Evolutionary conservation across 2,329 filamentous ascomycete species (phyloP).

Genomic region (Cordyceps militaris): DNA sequence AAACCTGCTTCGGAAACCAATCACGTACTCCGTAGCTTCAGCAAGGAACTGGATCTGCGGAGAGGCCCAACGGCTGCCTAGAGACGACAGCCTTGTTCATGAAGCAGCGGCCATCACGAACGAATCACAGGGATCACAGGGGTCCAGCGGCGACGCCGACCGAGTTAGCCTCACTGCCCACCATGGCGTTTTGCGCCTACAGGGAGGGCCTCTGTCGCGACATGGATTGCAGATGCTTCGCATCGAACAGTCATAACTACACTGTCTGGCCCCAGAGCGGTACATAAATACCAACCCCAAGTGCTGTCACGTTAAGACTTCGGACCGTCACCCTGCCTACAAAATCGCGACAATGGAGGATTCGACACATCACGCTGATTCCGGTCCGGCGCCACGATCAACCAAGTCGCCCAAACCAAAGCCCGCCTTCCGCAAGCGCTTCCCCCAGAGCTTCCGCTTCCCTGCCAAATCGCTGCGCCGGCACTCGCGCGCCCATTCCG

Average conservation of each 20-base stretch:
- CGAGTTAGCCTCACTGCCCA: constrained; percentile 1
- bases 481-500: constrained; percentile 5
- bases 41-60: not conserved
- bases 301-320: not conserved
- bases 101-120: constrained; percentile 24
- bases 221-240: not conserved
- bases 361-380: not conserved
- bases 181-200: not conserved
- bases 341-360: not conserved
- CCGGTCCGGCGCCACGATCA: not conserved
- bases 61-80: not conserved
- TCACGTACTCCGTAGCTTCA: not conserved
- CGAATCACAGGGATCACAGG: constrained; percentile 20
- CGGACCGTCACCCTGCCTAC: not conserved
- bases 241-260: no score
- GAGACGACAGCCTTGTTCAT: not conserved
- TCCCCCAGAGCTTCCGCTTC: constrained; percentile 20
- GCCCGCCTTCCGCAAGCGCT: constrained; percentile 14
- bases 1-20: not conserved
- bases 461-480: constrained; percentile 27
- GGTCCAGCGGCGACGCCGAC: not conserved
- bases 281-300: not conserved
- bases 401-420: not conserved
- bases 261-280: not conserved
- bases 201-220: not conserved